A percentile compares a stretch with the other conserved stretches of the same genome.
Evolutionary conservation across 2,329 filamentous ascomycete species (phyloP).

Genomic region (Pseudovirgaria hyperparasitica): DNA sequence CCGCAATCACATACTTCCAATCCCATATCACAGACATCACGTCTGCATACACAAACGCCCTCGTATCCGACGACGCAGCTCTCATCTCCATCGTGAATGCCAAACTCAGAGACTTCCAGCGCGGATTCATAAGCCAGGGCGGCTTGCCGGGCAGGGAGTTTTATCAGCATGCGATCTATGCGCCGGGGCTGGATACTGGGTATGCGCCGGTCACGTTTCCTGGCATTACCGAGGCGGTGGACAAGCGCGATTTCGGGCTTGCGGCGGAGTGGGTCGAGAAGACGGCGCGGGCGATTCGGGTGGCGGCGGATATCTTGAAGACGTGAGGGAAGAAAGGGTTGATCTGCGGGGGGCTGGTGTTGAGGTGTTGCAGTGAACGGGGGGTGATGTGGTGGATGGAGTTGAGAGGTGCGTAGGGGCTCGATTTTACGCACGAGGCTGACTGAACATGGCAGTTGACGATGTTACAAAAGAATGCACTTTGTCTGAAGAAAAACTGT

Average conservation of each 20-base stretch:
- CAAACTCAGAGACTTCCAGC: slow-evolving; percentile 33
- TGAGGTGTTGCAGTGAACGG: no score
- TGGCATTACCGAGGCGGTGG: slow-evolving; percentile 24
- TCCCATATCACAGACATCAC: no score
- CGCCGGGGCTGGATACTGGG: slow-evolving; percentile 30
- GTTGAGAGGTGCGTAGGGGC: no score
- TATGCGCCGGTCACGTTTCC: slow-evolving; percentile 26
- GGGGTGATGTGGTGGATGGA: no score
- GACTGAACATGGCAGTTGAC: no score
- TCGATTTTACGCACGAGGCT: no score
- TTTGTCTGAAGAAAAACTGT: no score
- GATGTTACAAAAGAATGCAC: no score
- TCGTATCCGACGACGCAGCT: slow-evolving; percentile 14
- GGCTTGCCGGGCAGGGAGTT: slow-evolving; percentile 32
- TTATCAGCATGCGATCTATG: slow-evolving; percentile 34
- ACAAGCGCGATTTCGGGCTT: slow-evolving; percentile 14
- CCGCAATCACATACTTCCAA: slow-evolving; percentile 25
- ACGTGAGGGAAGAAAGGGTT: no score
- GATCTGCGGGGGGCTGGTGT: background rate
- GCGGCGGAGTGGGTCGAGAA: slow-evolving; percentile 23
- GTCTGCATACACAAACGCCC: slow-evolving; percentile 12
- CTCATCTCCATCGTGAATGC: slow-evolving; percentile 28
- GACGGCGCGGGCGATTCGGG: slow-evolving; percentile 18
- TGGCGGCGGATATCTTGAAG: slow-evolving; percentile 21
- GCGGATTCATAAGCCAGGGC: slow-evolving; percentile 33